phyloP scores from a whole-genome alignment of 169 alveolate genomes.

The Cryptosporidium canis region DNA sequence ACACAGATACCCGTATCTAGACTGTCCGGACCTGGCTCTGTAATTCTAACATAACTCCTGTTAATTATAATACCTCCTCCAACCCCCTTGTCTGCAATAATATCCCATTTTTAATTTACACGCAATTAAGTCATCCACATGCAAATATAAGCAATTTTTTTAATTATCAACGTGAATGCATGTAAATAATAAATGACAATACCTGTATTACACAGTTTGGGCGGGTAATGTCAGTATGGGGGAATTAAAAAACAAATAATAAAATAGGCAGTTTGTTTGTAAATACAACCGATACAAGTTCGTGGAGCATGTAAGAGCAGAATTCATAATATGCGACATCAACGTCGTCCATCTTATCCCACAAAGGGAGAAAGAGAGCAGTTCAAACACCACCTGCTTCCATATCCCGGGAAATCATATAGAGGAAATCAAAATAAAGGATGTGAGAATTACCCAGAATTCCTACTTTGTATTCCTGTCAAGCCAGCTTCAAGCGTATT shows the following conservation, averaged over 20 bases:
- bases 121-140: background rate
- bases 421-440: background rate
- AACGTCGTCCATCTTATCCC: slow-evolving; percentile 46
- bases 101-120: background rate
- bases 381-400: slow-evolving; percentile 49
- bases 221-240: background rate
- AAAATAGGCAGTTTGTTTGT: background rate
- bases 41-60: too few relatives aligned
- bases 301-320: slow-evolving; percentile 7
- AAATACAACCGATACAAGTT: background rate
- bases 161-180: background rate
- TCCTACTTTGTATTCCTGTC: slow-evolving; percentile 47
- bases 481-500: slow-evolving; percentile 42
- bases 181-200: background rate
- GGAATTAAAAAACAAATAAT: background rate
- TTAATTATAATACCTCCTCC: too few relatives aligned
- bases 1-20: too few relatives aligned
- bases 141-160: background rate
- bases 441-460: slow-evolving; percentile 48
- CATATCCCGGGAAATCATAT: slow-evolving; percentile 35
- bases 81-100: background rate
- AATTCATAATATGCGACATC: slow-evolving; percentile 65
- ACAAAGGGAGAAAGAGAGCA: slow-evolving; percentile 45
- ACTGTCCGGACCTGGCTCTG: too few relatives aligned
- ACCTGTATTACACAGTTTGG: background rate